Percentiles rank a stretch among this genome's conserved stretches.
These are phyloP conservation scores for Trichocladium antarcticum DNA, from an alignment of 495 filamentous ascomycete species.

Conservation along the genomic window DNA sequence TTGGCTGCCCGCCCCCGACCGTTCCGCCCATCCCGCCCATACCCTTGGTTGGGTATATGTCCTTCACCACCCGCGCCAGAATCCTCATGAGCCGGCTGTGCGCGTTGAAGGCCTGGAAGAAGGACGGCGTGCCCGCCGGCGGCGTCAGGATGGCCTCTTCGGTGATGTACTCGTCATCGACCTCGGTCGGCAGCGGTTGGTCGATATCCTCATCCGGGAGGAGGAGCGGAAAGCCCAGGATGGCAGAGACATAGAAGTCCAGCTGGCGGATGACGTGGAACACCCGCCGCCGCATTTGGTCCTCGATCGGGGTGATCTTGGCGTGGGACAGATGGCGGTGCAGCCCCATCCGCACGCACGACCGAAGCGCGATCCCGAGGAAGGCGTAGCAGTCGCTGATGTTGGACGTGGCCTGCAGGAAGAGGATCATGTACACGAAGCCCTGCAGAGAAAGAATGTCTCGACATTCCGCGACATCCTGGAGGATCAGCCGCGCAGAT, in stretches of 20 bases:
- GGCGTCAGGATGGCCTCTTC: slow-evolving; percentile 59
- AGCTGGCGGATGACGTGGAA: slow-evolving; percentile 90
- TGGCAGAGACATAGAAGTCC: slow-evolving; percentile 85
- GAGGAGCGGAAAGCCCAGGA: slow-evolving; percentile 76
- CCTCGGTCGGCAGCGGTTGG: slow-evolving; percentile 69
- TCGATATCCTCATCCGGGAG: slow-evolving; percentile 85
- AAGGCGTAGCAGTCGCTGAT: slow-evolving; percentile 90
- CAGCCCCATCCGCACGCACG: slow-evolving; percentile 74
- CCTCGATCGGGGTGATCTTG: slow-evolving; percentile 73
- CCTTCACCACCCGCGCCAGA: slow-evolving; percentile 72
- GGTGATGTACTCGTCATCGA: slow-evolving; percentile 91
- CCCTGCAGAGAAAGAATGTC: slow-evolving; percentile 78
- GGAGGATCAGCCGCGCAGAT: slow-evolving; percentile 56
- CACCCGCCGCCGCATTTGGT: slow-evolving; percentile 69
- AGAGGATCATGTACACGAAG: slow-evolving; percentile 84
- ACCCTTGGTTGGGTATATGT: slow-evolving; percentile 80
- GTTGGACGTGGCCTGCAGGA: slow-evolving; percentile 82
- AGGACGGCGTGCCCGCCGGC: slow-evolving; percentile 61
- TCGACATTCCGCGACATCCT: slow-evolving; percentile 86
- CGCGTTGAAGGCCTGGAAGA: slow-evolving; percentile 73
- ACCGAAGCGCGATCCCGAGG: slow-evolving; percentile 79
- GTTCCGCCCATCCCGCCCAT: slow-evolving; percentile 54
- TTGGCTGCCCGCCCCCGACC: slow-evolving; percentile 28
- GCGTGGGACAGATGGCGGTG: slow-evolving; percentile 63
- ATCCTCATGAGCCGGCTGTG: slow-evolving; percentile 70